A percentile compares a stretch with the other conserved stretches of the same genome.
phyloP scores from a whole-genome alignment of 1,284 basidiomycete species.

The Mycosarcoma mackinlayi region DNA sequence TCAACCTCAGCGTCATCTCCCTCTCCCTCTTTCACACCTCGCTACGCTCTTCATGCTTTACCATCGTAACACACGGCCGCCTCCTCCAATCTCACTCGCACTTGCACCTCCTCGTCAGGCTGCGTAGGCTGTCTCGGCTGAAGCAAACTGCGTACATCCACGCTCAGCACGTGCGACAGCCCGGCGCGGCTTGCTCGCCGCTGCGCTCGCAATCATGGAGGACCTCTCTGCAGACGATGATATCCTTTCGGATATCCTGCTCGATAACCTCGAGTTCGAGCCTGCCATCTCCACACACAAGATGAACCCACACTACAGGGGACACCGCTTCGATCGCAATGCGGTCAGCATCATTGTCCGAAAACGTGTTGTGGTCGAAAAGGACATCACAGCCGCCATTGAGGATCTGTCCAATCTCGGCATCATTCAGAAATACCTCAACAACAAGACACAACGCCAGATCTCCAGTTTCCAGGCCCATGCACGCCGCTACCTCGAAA shows the following conservation, averaged over 20 bases:
- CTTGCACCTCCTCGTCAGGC: slow-evolving; percentile 6
- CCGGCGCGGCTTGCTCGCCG: slow-evolving; percentile 36
- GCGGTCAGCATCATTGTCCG: slow-evolving; percentile 57
- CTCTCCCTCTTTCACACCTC: background rate
- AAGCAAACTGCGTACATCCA: slow-evolving; percentile 7
- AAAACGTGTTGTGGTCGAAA: slow-evolving; percentile 58
- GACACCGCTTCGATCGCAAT: slow-evolving; percentile 61
- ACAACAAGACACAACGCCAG: slow-evolving; percentile 58
- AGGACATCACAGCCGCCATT: slow-evolving; percentile 55
- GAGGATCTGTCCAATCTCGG: slow-evolving; percentile 58
- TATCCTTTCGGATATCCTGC: slow-evolving; percentile 65
- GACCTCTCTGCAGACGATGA: slow-evolving; percentile 67
- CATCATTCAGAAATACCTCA: slow-evolving; percentile 59
- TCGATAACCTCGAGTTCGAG: slow-evolving; percentile 67
- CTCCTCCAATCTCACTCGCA: slow-evolving; percentile 1
- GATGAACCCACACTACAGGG: slow-evolving; percentile 66
- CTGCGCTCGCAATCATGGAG: slow-evolving; percentile 55
- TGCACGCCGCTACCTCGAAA: slow-evolving; percentile 64
- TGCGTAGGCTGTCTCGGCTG: slow-evolving; percentile 14
- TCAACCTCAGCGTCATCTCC: background rate
- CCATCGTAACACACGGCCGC: slow-evolving; percentile 16
- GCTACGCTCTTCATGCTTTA: slow-evolving; percentile 37
- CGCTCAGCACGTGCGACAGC: slow-evolving; percentile 29
- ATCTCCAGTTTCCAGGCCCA: slow-evolving; percentile 49
- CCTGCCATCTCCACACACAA: slow-evolving; percentile 67